phyloP scores from a whole-genome alignment of 331 rosid species.

The Arachis monticola region DNA sequence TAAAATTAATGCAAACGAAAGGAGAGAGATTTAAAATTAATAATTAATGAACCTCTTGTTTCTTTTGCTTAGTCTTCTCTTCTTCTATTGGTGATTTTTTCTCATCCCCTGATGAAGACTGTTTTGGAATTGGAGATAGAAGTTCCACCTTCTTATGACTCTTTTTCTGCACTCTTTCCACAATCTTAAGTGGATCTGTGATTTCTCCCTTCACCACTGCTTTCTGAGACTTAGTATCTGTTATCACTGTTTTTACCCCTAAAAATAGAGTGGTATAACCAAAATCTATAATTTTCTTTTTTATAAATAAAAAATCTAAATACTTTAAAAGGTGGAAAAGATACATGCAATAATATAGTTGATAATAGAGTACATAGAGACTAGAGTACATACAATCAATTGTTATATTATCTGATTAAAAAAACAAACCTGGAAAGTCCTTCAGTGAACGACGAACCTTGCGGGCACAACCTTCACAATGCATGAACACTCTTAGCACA shows the following conservation, averaged over 20 bases:
- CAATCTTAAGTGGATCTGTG: conserved; percentile 81
- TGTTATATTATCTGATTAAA: neutral
- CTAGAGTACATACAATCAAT: too few species aligned
- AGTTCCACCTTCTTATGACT: conserved; percentile 83
- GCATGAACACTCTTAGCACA: conserved; percentile 88
- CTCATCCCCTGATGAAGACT: conserved; percentile 59
- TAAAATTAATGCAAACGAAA: neutral
- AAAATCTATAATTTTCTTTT: too few species aligned
- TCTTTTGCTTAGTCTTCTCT: conserved; percentile 71
- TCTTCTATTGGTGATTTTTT: conserved; percentile 48
- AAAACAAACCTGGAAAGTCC: conserved; percentile 64
- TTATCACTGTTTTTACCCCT: conserved; percentile 84
- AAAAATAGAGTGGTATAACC: neutral
- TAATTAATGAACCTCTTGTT: conserved; percentile 60
- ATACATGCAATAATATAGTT: too few species aligned
- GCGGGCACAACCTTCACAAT: conserved; percentile 98
- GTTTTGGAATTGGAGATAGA: conserved; percentile 90
- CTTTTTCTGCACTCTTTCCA: conserved; percentile 84
- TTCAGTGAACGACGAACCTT: conserved; percentile 88
- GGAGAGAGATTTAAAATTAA: too few species aligned
- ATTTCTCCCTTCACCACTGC: conserved; percentile 90
- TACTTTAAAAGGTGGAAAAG: too few species aligned
- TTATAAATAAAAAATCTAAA: too few species aligned
- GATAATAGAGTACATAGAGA: neutral
- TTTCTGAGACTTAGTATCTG: conserved; percentile 76